A percentile compares a stretch with the other conserved stretches of the same genome.
Evolutionary conservation across 345 rosid genomes (phyloP).

Genomic region (Gossypium ekmanianum): DNA sequence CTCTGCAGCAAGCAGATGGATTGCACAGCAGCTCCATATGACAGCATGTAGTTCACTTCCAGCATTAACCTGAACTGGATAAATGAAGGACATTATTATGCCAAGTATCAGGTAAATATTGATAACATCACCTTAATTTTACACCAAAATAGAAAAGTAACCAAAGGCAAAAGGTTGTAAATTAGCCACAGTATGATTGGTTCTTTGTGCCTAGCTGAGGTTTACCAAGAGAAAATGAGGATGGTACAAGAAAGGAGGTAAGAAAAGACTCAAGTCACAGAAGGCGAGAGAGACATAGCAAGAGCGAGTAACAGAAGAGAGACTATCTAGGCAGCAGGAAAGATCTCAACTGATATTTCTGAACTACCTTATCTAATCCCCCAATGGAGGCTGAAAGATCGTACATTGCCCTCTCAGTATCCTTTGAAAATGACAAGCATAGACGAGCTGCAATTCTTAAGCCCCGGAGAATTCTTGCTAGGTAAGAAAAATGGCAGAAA

Average conservation of each 20-base stretch:
- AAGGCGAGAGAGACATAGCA: background rate
- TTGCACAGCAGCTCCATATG: constrained; percentile 85
- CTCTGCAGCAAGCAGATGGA: constrained; percentile 72
- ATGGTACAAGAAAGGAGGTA: background rate
- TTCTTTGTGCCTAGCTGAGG: background rate
- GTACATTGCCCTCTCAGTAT: constrained; percentile 57
- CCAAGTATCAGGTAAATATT: constrained; percentile 15
- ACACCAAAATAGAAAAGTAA: background rate
- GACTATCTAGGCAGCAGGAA: background rate
- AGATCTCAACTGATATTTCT: background rate
- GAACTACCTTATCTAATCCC: constrained; percentile 60
- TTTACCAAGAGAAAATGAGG: background rate
- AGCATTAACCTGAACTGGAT: constrained; percentile 71
- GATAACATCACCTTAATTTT: background rate
- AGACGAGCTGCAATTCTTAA: constrained; percentile 88
- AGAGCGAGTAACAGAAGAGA: background rate
- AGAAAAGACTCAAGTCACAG: background rate
- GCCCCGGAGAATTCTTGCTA: constrained; percentile 93
- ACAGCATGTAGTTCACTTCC: constrained; percentile 90
- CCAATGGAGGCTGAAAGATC: constrained; percentile 53
- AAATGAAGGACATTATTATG: constrained; percentile 23
- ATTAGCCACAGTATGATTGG: background rate
- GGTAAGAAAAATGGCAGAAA: constrained; percentile 18
- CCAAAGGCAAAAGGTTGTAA: constrained; percentile 1
- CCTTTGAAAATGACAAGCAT: constrained; percentile 61